Evolutionary conservation across 163 green algal genomes (phyloP), one percentile per base, ranked within the genome.

Genomic region (Chlorella variabilis): DNA sequence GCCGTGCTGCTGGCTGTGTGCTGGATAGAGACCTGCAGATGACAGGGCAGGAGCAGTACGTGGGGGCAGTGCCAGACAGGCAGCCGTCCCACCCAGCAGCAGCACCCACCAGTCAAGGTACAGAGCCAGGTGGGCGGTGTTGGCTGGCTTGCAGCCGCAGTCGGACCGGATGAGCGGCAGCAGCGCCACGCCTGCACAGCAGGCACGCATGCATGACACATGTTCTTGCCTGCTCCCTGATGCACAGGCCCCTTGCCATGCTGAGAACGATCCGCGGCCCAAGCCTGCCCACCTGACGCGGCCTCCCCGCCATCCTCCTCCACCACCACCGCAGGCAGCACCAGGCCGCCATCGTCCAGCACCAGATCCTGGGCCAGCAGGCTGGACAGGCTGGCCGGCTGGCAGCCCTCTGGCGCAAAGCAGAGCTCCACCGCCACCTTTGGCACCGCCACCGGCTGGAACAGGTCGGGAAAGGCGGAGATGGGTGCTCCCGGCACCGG

Each of bases 21-120:
- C 20, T 70, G 56, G 54, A 80, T 18, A 71, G 59, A 3, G 58
- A 62, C 75, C 75, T 81, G 41, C 58, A 62, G 29, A 0, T 13
- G 3, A 65, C 3, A 31, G 34, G 6, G 34, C 13, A 71, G 9
- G 31, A 71, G n/a, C n/a, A n/a, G n/a, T n/a, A n/a, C n/a, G n/a
- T n/a, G n/a, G n/a, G n/a, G n/a, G n/a, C n/a, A n/a, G n/a, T n/a
- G n/a, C n/a, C n/a, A n/a, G n/a, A n/a, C n/a, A n/a, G n/a, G 4
- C 5, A 42, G 4, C 4, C 31, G 41, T 5, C 61, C 41, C 11
- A 42, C 6, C 20, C 29, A 69, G 27, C 15, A 54, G 34, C 38
- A 62, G 15, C 21, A 17, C 76, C 51, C 25, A 88, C 84, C 84
- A 89, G 48, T 88, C 76, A 27, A 89, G 69, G 75, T 86, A 65